These are phyloP conservation scores for Leucogyrophana mollusca DNA, from an alignment of 768 basidiomycete species.

Conservation along the genomic window DNA sequence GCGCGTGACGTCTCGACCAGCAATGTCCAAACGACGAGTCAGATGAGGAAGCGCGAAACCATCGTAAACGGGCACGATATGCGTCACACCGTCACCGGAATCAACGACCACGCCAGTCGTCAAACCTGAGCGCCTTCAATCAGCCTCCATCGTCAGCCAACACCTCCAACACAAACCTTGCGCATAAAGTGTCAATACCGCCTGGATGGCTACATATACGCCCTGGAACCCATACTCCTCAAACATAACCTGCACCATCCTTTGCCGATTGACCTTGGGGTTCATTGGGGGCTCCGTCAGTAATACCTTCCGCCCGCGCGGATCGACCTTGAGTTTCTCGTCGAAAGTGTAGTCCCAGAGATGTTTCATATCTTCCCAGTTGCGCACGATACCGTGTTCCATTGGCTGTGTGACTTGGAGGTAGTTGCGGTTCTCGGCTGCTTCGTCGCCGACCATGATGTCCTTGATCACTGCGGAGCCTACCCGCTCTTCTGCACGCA, in stretches of 20 bases:
- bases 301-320: constrained; percentile 83
- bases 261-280: constrained; percentile 86
- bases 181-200: constrained; percentile 95
- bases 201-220: constrained; percentile 98
- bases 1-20: constrained; percentile 96
- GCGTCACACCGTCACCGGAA: constrained; percentile 98
- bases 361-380: constrained; percentile 99
- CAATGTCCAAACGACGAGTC: constrained; percentile 93
- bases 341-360: constrained; percentile 99
- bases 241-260: constrained; percentile 99
- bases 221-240: constrained; percentile 96
- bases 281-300: constrained; percentile 99
- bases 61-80: constrained; percentile 98
- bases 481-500: constrained; percentile 95
- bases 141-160: constrained; percentile 2
- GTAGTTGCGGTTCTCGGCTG: constrained; percentile 89
- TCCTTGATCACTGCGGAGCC: constrained; percentile 88
- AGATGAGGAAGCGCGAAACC: constrained; percentile 95
- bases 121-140: constrained; percentile 58
- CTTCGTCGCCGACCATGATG: constrained; percentile 98
- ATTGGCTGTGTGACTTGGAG: constrained; percentile 97
- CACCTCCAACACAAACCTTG: constrained; percentile 66
- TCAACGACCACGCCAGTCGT: constrained; percentile 99
- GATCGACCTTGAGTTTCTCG: constrained; percentile 90
- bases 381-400: constrained; percentile 98